Evolutionary conservation across 805 yeast species (phyloP).

Genomic region (Barnettozyma botsteinii): DNA sequence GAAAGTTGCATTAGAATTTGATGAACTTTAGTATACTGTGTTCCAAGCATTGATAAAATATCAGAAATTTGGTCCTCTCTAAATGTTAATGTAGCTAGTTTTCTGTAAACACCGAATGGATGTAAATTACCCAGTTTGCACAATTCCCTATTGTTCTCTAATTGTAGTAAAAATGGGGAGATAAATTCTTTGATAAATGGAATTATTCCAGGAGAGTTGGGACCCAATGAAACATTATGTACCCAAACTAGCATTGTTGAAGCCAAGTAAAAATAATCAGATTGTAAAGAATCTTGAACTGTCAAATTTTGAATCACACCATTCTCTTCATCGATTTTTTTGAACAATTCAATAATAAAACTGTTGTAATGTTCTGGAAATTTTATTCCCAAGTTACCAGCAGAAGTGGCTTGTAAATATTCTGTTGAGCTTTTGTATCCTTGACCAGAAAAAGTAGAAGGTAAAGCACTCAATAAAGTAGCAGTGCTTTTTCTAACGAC

Average conservation of each 20-base stretch:
- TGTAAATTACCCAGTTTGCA: conserved; percentile 62
- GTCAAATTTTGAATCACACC: conserved; percentile 27
- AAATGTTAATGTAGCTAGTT: conserved; percentile 44
- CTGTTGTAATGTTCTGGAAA: conserved; percentile 29
- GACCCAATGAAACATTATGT: conserved; percentile 44
- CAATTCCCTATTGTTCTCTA: conserved; percentile 70
- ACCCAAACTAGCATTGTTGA: conserved; percentile 63
- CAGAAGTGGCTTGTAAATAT: conserved; percentile 32
- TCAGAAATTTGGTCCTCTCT: conserved; percentile 35
- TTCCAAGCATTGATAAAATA: conserved; percentile 38
- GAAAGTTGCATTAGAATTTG: conserved; percentile 65
- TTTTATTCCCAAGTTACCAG: conserved; percentile 31
- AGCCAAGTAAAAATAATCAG: conserved; percentile 57
- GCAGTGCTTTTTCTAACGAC: conserved; percentile 69
- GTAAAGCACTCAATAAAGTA: conserved; percentile 37
- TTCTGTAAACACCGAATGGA: conserved; percentile 43
- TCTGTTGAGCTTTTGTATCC: conserved; percentile 33
- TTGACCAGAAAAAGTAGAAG: conserved; percentile 38
- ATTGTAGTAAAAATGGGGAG: conserved; percentile 61
- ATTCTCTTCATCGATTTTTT: conserved; percentile 38
- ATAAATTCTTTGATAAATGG: conserved; percentile 47
- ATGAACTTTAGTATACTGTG: conserved; percentile 41
- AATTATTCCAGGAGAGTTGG: conserved; percentile 47
- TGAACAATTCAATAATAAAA: conserved; percentile 39
- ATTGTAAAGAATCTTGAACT: conserved; percentile 52